Conservation (phyloP, 768 basidiomycete genomes). For the Multifurca ochricompacta region DNA sequence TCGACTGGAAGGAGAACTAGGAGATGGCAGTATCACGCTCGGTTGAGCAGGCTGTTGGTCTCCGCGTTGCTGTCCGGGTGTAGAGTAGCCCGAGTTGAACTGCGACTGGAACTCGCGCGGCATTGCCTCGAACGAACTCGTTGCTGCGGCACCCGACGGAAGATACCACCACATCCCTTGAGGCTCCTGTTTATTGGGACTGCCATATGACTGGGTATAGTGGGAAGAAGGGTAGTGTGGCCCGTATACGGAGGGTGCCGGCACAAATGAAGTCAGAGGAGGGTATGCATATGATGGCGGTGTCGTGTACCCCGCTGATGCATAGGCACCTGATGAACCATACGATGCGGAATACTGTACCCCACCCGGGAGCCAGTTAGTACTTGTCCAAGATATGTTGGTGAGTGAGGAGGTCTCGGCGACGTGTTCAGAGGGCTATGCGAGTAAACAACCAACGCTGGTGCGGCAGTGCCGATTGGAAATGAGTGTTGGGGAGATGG, state of each 20-base stretch:
- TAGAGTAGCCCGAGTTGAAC: slow-evolving; percentile 29
- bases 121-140: slow-evolving; percentile 25
- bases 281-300: slow-evolving; percentile 33
- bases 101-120: slow-evolving; percentile 29
- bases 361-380: neutral
- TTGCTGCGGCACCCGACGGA: slow-evolving; percentile 17
- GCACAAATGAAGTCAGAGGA: slow-evolving; percentile 29
- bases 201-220: slow-evolving; percentile 27
- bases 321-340: slow-evolving; percentile 20
- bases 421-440: slow-evolving; percentile 20
- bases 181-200: slow-evolving; percentile 31
- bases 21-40: neutral
- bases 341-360: slow-evolving; percentile 20
- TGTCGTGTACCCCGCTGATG: slow-evolving; percentile 26
- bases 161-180: slow-evolving; percentile 51
- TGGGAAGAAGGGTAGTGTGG: slow-evolving; percentile 33
- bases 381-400: slow-evolving; percentile 8
- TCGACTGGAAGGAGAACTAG: neutral
- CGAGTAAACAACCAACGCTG: slow-evolving; percentile 6
- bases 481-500: slow-evolving; percentile 27
- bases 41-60: neutral
- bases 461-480: slow-evolving; percentile 14
- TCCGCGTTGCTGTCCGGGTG: neutral
- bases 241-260: slow-evolving; percentile 32
- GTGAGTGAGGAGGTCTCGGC: slow-evolving; percentile 22